phyloP scores from a whole-genome alignment of 495 filamentous ascomycete species.

The Penicillium nucicola region DNA sequence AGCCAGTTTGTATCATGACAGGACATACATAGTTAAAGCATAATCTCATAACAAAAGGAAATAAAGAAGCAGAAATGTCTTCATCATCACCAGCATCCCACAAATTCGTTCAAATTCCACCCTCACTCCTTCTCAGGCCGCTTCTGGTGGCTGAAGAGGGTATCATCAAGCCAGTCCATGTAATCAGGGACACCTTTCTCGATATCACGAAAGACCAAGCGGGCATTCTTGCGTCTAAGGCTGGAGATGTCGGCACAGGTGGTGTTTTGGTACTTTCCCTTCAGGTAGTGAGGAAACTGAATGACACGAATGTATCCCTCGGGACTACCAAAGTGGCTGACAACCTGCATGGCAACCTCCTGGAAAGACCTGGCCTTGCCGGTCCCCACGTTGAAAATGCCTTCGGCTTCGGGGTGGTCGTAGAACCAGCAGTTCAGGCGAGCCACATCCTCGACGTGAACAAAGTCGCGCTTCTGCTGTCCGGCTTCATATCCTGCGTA shows the following conservation, averaged over 20 bases:
- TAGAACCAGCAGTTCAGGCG: constrained; percentile 6
- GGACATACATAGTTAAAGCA: too few species aligned
- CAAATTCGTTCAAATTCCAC: too few species aligned
- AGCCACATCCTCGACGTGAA: constrained; percentile 4
- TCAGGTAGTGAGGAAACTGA: background rate
- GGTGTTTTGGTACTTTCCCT: background rate
- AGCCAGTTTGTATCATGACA: too few species aligned
- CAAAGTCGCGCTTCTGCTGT: constrained; percentile 3
- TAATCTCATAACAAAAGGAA: too few species aligned
- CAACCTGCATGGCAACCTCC: background rate
- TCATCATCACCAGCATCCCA: too few species aligned
- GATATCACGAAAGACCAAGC: background rate
- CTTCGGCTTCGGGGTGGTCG: constrained; percentile 1
- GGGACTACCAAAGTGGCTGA: background rate
- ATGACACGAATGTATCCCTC: background rate
- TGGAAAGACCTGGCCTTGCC: background rate
- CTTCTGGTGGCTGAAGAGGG: too few species aligned
- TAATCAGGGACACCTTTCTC: background rate
- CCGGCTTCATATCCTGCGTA: constrained; percentile 1
- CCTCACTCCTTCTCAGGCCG: too few species aligned
- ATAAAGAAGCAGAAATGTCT: too few species aligned
- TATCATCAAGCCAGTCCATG: constrained; percentile 2
- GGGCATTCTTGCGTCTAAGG: background rate
- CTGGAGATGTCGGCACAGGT: constrained; percentile 2
- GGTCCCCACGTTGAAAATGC: constrained; percentile 5